Percentiles rank a stretch among this genome's conserved stretches.
Conservation (phyloP, 78 protist species). For the Dictyostelium intermedium region DNA sequence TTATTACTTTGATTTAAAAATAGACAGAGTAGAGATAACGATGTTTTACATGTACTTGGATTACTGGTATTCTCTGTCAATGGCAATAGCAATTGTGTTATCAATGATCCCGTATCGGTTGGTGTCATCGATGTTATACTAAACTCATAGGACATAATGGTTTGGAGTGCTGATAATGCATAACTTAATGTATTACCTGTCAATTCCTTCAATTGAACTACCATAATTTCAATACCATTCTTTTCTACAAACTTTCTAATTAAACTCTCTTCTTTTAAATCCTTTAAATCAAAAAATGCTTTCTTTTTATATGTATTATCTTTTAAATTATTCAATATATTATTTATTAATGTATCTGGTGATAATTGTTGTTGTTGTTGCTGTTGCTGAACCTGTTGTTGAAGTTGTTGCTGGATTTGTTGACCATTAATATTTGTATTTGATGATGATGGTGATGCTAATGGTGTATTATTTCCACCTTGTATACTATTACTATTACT, state of each 20-base stretch:
- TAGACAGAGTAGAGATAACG: neutral
- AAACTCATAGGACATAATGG: constrained; percentile 13
- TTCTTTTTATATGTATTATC: constrained; percentile 15
- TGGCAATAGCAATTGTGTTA: neutral
- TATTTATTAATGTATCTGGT: neutral
- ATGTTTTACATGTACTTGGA: constrained; percentile 26
- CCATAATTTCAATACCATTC: constrained; percentile 30
- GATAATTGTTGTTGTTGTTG: neutral
- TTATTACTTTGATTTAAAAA: neutral
- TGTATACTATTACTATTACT: neutral
- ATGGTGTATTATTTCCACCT: neutral
- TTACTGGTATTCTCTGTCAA: constrained; percentile 5
- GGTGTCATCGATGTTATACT: neutral
- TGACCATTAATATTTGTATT: neutral
- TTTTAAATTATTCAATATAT: constrained; percentile 19
- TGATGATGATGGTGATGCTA: neutral
- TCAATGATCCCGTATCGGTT: neutral
- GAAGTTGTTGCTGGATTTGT: neutral
- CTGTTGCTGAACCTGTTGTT: neutral
- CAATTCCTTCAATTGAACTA: constrained; percentile 15
- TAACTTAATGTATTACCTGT: constrained; percentile 52
- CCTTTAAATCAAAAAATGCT: constrained; percentile 69
- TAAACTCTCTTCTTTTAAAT: constrained; percentile 36
- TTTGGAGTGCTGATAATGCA: constrained; percentile 50
- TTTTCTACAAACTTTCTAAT: constrained; percentile 36